These are phyloP conservation scores for Cephalotrichum gorgonifer DNA, from an alignment of 2,329 filamentous ascomycete genomes.

Conservation along the genomic window DNA sequence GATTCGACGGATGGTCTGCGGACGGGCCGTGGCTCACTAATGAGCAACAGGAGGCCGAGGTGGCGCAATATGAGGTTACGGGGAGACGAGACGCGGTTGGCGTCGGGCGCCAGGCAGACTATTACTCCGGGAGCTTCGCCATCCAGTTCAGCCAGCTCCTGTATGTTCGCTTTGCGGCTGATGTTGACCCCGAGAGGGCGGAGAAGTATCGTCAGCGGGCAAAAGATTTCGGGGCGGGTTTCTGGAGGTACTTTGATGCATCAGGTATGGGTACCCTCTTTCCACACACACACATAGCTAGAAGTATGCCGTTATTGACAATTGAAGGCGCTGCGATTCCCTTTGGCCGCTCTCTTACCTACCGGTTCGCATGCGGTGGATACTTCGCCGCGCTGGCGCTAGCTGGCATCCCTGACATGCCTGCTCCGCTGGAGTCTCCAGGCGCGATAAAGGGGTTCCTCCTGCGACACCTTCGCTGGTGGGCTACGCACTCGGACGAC, in stretches of 20 bases:
- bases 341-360: constrained; percentile 39
- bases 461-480: constrained; percentile 38
- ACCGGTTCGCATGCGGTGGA: constrained; percentile 37
- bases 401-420: constrained; percentile 25
- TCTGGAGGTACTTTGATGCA: constrained; percentile 37
- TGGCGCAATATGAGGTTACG: constrained; percentile 7
- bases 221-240: constrained; percentile 24
- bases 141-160: constrained; percentile 40
- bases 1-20: constrained; percentile 33
- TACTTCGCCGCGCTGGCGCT: constrained; percentile 36
- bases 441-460: constrained; percentile 37
- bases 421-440: constrained; percentile 22
- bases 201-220: constrained; percentile 26
- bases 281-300: not conserved
- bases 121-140: constrained; percentile 43
- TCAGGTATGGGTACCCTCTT: constrained; percentile 19
- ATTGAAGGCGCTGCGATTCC: constrained; percentile 35
- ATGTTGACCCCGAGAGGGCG: constrained; percentile 27
- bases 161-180: constrained; percentile 29
- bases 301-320: not conserved
- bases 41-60: constrained; percentile 11
- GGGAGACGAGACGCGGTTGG: constrained; percentile 10
- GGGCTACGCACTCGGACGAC: constrained; percentile 26
- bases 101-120: constrained; percentile 31
- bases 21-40: constrained; percentile 29